A percentile compares a stretch with the other conserved stretches of the same genome.
Evolutionary conservation across 768 basidiomycete genomes (phyloP).

Genomic region (Tylopilus subfusipes): DNA sequence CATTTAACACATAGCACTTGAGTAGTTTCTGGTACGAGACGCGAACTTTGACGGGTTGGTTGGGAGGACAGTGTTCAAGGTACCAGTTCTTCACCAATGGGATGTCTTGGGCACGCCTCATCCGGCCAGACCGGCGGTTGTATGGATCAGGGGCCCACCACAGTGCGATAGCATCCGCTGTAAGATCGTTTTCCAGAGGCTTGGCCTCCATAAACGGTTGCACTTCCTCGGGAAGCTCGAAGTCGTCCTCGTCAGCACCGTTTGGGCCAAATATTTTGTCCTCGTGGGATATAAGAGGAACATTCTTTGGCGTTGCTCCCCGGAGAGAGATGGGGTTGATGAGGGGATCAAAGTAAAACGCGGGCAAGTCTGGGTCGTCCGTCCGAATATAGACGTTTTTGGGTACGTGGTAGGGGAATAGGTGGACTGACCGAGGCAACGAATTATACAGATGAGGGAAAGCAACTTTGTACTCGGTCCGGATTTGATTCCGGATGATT

Average conservation of each 20-base stretch:
- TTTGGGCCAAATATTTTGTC: slow-evolving; percentile 90
- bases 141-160: slow-evolving; percentile 99
- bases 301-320: slow-evolving; percentile 78
- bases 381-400: slow-evolving; percentile 99
- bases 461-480: slow-evolving; percentile 98
- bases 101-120: slow-evolving; percentile 91
- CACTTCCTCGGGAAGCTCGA: slow-evolving; percentile 75
- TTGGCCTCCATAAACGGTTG: slow-evolving; percentile 78
- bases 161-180: slow-evolving; percentile 93
- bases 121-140: slow-evolving; percentile 85
- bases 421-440: slow-evolving; percentile 87
- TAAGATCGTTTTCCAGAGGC: slow-evolving; percentile 82
- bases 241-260: slow-evolving; percentile 80
- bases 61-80: slow-evolving; percentile 95
- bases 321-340: slow-evolving; percentile 97
- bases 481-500: slow-evolving; percentile 97
- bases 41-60: slow-evolving; percentile 95
- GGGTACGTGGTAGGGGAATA: slow-evolving; percentile 87
- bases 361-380: slow-evolving; percentile 98
- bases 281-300: slow-evolving; percentile 81
- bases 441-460: slow-evolving; percentile 99
- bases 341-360: slow-evolving; percentile 98
- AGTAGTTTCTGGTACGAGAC: slow-evolving; percentile 98
- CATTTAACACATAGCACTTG: slow-evolving; percentile 94
- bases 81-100: slow-evolving; percentile 99